Percentiles rank a stretch among this genome's conserved stretches.
Evolutionary conservation across 441 rosid species (phyloP).

Genomic region (Croton setiger): DNA sequence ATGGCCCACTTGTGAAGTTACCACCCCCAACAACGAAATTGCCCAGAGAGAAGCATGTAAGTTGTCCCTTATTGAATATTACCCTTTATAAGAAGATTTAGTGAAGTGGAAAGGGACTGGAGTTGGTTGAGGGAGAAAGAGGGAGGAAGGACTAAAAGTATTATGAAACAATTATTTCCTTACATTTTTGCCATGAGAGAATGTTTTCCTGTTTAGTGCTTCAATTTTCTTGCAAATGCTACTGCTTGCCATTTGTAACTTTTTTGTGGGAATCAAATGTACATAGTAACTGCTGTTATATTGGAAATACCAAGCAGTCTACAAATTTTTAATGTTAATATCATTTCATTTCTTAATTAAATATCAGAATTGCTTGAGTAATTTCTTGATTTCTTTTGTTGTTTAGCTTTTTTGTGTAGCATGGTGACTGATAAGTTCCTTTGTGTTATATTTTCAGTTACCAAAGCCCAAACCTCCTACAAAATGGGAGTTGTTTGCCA

Average conservation of each 20-base stretch:
- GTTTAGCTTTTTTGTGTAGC: not conserved
- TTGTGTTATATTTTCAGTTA: conserved; percentile 41
- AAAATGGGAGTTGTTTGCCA: conserved; percentile 62
- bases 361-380: not conserved
- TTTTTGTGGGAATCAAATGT: not conserved
- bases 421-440: conserved; percentile 4
- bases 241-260: not conserved
- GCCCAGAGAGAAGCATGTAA: conserved; percentile 92
- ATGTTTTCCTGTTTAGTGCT: no score
- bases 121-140: no score
- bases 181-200: no score
- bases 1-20: conserved; percentile 83
- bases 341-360: not conserved
- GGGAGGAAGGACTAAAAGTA: no score
- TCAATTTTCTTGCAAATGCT: no score
- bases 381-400: not conserved
- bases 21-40: conserved; percentile 72
- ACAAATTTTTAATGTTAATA: not conserved
- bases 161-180: no score
- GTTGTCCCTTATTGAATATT: conserved; percentile 16
- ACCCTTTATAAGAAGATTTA: not conserved
- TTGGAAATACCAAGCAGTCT: not conserved
- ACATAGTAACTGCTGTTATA: not conserved
- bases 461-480: conserved; percentile 68
- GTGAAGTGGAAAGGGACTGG: no score